Percentiles rank a stretch among this genome's conserved stretches.
These are phyloP conservation scores for Penicillium sp. DNA, from an alignment of 2,329 filamentous ascomycete species.

Conservation along the genomic window DNA sequence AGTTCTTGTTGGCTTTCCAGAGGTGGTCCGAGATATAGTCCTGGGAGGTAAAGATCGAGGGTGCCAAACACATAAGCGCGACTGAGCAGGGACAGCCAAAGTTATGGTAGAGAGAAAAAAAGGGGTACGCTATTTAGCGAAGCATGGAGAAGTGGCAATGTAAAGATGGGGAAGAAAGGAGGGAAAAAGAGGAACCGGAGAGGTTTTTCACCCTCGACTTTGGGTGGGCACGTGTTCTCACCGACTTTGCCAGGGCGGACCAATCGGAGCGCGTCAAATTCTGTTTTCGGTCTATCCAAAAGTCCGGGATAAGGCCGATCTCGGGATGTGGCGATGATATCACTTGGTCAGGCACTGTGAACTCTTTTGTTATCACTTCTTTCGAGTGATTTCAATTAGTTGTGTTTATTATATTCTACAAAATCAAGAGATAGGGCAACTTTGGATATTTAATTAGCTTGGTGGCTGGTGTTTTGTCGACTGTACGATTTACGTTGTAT, in stretches of 20 bases:
- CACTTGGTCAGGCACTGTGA: not conserved
- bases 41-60: constrained; percentile 83
- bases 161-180: constrained; percentile 15
- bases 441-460: not conserved
- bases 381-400: too few relatives aligned
- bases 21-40: constrained; percentile 70
- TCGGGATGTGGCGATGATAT: constrained; percentile 1
- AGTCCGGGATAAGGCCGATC: not conserved
- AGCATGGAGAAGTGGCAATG: constrained; percentile 26
- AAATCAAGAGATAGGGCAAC: not conserved
- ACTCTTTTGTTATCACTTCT: not conserved
- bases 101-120: constrained; percentile 18
- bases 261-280: constrained; percentile 28
- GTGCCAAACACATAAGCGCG: constrained; percentile 83
- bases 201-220: constrained; percentile 23
- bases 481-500: not conserved
- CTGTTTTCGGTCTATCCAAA: constrained; percentile 18
- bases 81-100: constrained; percentile 42
- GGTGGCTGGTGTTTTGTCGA: not conserved
- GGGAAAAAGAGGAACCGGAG: constrained; percentile 12
- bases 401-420: too few relatives aligned
- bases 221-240: constrained; percentile 30
- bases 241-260: constrained; percentile 24
- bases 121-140: constrained; percentile 23
- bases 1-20: constrained; percentile 65